Evolutionary conservation across 768 basidiomycete species (phyloP).

Genomic region (Lentinula lateritia): DNA sequence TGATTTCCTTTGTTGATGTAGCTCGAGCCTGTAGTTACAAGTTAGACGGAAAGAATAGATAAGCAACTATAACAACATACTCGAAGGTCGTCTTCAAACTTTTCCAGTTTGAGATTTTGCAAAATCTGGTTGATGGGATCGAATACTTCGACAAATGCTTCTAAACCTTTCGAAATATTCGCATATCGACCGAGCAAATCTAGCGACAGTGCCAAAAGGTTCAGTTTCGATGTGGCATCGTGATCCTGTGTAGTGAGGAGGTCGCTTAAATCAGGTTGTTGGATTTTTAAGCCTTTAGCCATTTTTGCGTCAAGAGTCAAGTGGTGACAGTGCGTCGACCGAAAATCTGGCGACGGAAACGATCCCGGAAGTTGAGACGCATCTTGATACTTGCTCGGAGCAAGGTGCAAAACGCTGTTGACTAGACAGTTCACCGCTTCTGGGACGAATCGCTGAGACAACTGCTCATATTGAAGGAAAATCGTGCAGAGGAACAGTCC

Average conservation of each 20-base stretch:
- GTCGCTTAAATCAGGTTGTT: slow-evolving; percentile 41
- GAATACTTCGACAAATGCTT: slow-evolving; percentile 84
- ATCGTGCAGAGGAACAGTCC: slow-evolving; percentile 89
- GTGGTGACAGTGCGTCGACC: slow-evolving; percentile 35
- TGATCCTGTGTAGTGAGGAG: slow-evolving; percentile 29
- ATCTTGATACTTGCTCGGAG: slow-evolving; percentile 52
- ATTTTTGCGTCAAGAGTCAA: slow-evolving; percentile 33
- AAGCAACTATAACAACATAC: slow-evolving; percentile 29
- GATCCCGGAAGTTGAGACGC: slow-evolving; percentile 51
- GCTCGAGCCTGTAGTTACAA: slow-evolving; percentile 38
- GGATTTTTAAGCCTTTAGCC: slow-evolving; percentile 32
- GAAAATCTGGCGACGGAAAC: slow-evolving; percentile 72
- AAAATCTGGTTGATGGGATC: slow-evolving; percentile 60
- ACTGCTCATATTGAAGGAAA: slow-evolving; percentile 74
- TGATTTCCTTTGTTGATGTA: slow-evolving; percentile 37
- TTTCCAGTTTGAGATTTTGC: slow-evolving; percentile 39
- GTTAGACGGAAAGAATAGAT: background rate
- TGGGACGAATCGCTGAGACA: slow-evolving; percentile 85
- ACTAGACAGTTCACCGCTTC: slow-evolving; percentile 83
- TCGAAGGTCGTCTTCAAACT: slow-evolving; percentile 46
- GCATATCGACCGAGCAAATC: slow-evolving; percentile 64
- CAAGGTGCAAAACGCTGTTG: slow-evolving; percentile 66
- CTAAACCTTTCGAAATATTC: slow-evolving; percentile 70
- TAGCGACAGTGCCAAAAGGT: slow-evolving; percentile 60
- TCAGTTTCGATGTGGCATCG: slow-evolving; percentile 64